phyloP scores from a whole-genome alignment of 208 protist species.

The Balamuthia mandrillaris region DNA sequence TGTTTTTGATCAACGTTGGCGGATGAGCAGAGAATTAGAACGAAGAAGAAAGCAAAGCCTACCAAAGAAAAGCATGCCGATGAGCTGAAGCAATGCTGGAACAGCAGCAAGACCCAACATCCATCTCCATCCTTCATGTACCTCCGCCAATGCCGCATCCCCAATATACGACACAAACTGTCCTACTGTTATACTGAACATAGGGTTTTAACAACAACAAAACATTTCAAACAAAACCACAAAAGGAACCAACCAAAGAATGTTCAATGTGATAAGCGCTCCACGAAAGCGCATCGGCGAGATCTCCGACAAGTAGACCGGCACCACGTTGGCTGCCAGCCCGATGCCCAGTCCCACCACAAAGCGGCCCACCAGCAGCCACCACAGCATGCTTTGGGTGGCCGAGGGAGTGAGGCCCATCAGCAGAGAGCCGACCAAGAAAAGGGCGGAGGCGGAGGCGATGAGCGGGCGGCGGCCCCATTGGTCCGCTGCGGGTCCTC shows the following conservation, averaged over 20 bases:
- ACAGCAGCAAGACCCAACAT: constrained; percentile 79
- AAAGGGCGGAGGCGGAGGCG: constrained; percentile 74
- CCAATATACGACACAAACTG: constrained; percentile 81
- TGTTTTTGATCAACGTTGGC: too few relatives aligned
- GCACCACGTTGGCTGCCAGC: constrained; percentile 81
- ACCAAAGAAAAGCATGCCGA: constrained; percentile 75
- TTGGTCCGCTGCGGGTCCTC: too few relatives aligned
- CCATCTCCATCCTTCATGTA: constrained; percentile 75
- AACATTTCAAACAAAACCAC: too few relatives aligned
- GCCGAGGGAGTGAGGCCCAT: constrained; percentile 77
- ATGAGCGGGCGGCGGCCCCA: constrained; percentile 77
- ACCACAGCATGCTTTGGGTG: too few relatives aligned
- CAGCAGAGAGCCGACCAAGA: constrained; percentile 78
- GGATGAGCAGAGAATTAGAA: too few relatives aligned
- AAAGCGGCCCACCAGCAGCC: constrained; percentile 77
- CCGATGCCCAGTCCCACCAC: constrained; percentile 83
- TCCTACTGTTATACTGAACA: constrained; percentile 77
- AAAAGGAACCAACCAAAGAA: too few relatives aligned
- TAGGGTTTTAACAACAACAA: too few relatives aligned
- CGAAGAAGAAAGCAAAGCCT: too few relatives aligned
- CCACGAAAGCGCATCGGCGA: constrained; percentile 76
- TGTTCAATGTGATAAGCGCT: constrained; percentile 82
- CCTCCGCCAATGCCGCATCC: constrained; percentile 57
- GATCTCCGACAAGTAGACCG: constrained; percentile 78
- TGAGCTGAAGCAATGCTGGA: constrained; percentile 79